Percentiles rank a stretch among this genome's conserved stretches.
phyloP scores from a whole-genome alignment of 2,329 filamentous ascomycete species.

The Ambrosiella beaveri region DNA sequence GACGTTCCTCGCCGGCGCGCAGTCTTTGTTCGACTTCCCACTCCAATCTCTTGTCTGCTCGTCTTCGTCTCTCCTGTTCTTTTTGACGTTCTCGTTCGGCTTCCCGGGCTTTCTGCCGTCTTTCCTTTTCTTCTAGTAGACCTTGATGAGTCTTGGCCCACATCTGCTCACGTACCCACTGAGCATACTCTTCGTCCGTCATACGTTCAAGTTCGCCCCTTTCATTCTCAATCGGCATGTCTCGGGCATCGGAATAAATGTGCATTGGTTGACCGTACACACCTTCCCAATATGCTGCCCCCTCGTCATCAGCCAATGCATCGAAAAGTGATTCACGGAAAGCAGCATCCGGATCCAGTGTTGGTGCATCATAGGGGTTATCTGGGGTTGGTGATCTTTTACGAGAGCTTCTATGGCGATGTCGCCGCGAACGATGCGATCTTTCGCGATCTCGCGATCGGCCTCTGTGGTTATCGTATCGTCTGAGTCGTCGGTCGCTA shows the following conservation, averaged over 20 bases:
- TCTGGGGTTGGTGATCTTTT: conserved; percentile 28
- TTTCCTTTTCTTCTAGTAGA: conserved; percentile 56
- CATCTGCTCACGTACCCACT: conserved; percentile 74
- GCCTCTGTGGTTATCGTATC: conserved; percentile 15
- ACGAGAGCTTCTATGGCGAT: conserved; percentile 17
- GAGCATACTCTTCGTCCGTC: conserved; percentile 82
- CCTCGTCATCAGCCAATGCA: conserved; percentile 91
- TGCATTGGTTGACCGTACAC: conserved; percentile 96
- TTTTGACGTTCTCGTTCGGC: conserved; percentile 16
- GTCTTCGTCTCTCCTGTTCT: conserved; percentile 20
- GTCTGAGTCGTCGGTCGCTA: neutral
- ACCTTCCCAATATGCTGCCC: conserved; percentile 82
- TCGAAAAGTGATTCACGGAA: conserved; percentile 94
- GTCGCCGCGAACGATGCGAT: conserved; percentile 14
- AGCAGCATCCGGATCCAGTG: conserved; percentile 51
- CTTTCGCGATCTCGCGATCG: conserved; percentile 15
- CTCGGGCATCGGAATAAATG: conserved; percentile 36
- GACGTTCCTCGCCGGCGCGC: conserved; percentile 46
- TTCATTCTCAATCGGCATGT: conserved; percentile 19
- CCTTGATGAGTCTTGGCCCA: conserved; percentile 89
- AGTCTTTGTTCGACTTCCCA: conserved; percentile 54
- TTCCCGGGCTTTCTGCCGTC: conserved; percentile 33
- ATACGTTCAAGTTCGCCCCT: conserved; percentile 57
- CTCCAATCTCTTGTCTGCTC: conserved; percentile 28
- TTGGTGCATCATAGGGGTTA: conserved; percentile 28